These are phyloP conservation scores for Apiospora aurea DNA, from an alignment of 2,329 filamentous ascomycete species.

Conservation along the genomic window DNA sequence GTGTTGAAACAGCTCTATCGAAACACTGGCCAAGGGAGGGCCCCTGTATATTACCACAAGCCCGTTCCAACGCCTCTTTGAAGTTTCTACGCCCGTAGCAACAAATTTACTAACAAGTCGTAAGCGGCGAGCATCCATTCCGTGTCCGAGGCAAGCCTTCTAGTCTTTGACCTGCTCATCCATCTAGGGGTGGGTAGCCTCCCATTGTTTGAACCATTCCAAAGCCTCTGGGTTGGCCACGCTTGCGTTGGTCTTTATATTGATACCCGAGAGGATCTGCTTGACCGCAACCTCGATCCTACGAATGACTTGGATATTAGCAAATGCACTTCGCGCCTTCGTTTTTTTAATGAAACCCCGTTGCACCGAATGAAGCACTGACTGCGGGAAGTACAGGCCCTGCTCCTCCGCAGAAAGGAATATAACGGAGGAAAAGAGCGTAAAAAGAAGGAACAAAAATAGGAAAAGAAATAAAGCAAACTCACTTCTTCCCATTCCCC, in stretches of 20 bases:
- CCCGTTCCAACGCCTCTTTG: not conserved
- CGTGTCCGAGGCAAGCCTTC: not conserved
- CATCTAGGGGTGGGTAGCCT: slow-evolving; percentile 53
- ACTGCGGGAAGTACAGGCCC: not conserved
- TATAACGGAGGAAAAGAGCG: slow-evolving; percentile 11
- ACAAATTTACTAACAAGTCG: not conserved
- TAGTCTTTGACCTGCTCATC: not conserved
- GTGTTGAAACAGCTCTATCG: not conserved
- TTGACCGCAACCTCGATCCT: slow-evolving; percentile 95
- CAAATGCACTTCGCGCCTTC: not conserved
- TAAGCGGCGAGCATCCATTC: not conserved
- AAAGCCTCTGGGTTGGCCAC: slow-evolving; percentile 92
- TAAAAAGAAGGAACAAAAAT: not conserved
- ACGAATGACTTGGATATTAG: slow-evolving; percentile 15
- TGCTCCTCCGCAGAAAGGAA: not conserved
- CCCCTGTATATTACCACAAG: not conserved
- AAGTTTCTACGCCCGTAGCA: not conserved
- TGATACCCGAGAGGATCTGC: slow-evolving; percentile 88
- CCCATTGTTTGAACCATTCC: slow-evolving; percentile 88
- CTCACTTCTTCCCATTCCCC: slow-evolving; percentile 92
- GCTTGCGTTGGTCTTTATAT: slow-evolving; percentile 87
- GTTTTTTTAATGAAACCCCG: not conserved
- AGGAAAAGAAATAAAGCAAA: slow-evolving; percentile 32
- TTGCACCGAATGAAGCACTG: not conserved
- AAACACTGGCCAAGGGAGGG: not conserved